Base-by-base conservation (phyloP, 179 eudicot species). In the Camellia oleifera region DNA sequence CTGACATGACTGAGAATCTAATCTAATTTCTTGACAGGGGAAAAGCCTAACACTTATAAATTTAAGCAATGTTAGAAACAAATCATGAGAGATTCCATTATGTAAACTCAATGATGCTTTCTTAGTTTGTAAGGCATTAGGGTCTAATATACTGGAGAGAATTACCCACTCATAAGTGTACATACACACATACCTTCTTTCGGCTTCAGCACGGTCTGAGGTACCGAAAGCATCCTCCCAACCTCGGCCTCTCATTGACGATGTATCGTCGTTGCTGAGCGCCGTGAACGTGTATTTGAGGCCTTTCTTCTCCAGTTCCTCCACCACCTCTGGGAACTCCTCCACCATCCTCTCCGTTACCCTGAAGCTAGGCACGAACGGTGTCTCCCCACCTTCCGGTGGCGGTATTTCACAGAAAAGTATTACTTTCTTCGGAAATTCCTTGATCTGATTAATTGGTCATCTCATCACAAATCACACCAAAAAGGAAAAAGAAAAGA, bases 381-480 rank as follows among this genome's bases (percentile, higher is more conserved):
- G 88, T 4, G 88, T 88, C 67, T 88, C 84, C 7, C 88, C 90
- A 5, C 88, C 90, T 76, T 84, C 87, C 8, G 86, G 88, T 10
- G 90, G 87, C 9, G 90, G 87, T 4, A 88, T 65, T 48, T 88
- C 90, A 67, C 90, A 88, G 82, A 78, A 88, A 0, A 88, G 76
- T 70, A 88, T 88, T 72, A 88, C 86, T 12, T 80, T 82, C 65
- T 84, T 82, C 9, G 90, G 90, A 7, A 3, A 80, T 58, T 82
- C 85, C 64, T 82, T 86, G 9, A 88, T 84, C 88, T 88, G 42
- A 4, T 66, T 20, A 20, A 5, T 7, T 4, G 3, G 7, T 0
- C 56, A 75, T 32, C 40, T 32, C 40, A 32, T 32, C 40, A 32
- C 40, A 32, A 32, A 32, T 32, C 2, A 32, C 40, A 32, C 40